Conservation (phyloP, 2,329 filamentous ascomycete species). For the Shiraia bambusicola region DNA sequence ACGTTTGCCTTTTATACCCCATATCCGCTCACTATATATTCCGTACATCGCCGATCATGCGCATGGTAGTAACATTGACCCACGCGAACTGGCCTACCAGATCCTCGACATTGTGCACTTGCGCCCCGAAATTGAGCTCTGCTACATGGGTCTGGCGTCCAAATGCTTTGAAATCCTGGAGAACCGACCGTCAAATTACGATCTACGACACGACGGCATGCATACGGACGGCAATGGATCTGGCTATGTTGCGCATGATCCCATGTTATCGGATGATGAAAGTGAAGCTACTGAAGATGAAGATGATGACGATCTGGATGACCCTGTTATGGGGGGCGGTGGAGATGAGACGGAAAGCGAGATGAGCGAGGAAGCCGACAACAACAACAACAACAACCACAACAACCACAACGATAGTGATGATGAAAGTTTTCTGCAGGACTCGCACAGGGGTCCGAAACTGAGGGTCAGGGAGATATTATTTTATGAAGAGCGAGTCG, state of each 20-base stretch:
- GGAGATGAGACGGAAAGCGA: slow-evolving; percentile 39
- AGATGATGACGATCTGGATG: slow-evolving; percentile 54
- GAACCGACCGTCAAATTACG: slow-evolving; percentile 52
- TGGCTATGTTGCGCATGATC: slow-evolving; percentile 31
- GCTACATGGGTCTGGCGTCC: slow-evolving; percentile 72
- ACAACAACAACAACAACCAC: too few species aligned
- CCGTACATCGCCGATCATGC: slow-evolving; percentile 66
- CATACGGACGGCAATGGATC: slow-evolving; percentile 24
- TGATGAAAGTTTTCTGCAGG: slow-evolving; percentile 55
- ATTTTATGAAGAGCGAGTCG: slow-evolving; percentile 77
- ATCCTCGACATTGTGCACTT: slow-evolving; percentile 77
- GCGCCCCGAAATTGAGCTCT: slow-evolving; percentile 72
- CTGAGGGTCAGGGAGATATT: slow-evolving; percentile 74
- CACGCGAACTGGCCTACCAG: slow-evolving; percentile 72
- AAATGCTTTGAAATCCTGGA: slow-evolving; percentile 86
- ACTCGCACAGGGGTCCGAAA: slow-evolving; percentile 51
- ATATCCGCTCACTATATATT: slow-evolving; percentile 71
- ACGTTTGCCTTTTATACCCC: slow-evolving; percentile 67
- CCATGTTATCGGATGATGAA: slow-evolving; percentile 40
- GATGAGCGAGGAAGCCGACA: slow-evolving; percentile 36
- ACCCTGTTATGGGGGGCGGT: slow-evolving; percentile 54
- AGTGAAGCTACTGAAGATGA: slow-evolving; percentile 47
- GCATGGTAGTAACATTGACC: slow-evolving; percentile 57
- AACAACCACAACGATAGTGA: slow-evolving; percentile 49
- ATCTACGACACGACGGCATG: slow-evolving; percentile 36